A percentile compares a stretch with the other conserved stretches of the same genome.
Evolutionary conservation across 2,329 filamentous ascomycete species (phyloP).

Genomic region (Botrytis galanthina): DNA sequence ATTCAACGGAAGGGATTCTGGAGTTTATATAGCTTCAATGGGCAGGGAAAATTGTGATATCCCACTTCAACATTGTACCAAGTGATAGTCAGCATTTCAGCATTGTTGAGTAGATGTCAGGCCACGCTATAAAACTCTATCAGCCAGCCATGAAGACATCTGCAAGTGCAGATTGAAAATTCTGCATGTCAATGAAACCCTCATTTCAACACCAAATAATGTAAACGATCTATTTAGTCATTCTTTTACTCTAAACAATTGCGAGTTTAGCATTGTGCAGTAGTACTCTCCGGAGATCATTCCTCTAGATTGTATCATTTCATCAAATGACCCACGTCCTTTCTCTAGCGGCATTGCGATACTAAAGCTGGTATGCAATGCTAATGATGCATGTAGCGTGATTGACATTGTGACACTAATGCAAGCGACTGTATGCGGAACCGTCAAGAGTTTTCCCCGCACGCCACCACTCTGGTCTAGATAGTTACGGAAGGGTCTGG

Average conservation of each 20-base stretch:
- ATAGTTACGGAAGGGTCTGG: too few species aligned
- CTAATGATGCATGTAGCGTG: neutral
- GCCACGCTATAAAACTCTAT: neutral
- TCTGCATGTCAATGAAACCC: neutral
- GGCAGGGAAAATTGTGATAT: neutral
- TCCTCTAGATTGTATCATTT: neutral
- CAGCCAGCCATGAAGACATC: neutral
- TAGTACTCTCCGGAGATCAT: neutral
- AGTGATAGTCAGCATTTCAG: neutral
- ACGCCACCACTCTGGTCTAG: neutral
- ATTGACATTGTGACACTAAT: neutral
- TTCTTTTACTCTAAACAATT: neutral
- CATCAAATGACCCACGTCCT: neutral
- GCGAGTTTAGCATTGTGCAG: neutral
- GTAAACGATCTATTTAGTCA: neutral
- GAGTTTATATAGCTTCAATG: conserved; percentile 13
- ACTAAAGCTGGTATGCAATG: neutral
- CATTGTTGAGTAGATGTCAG: neutral
- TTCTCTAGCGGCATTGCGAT: neutral
- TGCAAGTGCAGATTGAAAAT: neutral
- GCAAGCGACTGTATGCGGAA: neutral
- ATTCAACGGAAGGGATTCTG: neutral
- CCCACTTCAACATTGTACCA: neutral
- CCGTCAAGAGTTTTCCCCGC: neutral
- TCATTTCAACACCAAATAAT: neutral